Evolutionary conservation across 805 yeast genomes (phyloP).

Genomic region (Lipomyces oligophaga): DNA sequence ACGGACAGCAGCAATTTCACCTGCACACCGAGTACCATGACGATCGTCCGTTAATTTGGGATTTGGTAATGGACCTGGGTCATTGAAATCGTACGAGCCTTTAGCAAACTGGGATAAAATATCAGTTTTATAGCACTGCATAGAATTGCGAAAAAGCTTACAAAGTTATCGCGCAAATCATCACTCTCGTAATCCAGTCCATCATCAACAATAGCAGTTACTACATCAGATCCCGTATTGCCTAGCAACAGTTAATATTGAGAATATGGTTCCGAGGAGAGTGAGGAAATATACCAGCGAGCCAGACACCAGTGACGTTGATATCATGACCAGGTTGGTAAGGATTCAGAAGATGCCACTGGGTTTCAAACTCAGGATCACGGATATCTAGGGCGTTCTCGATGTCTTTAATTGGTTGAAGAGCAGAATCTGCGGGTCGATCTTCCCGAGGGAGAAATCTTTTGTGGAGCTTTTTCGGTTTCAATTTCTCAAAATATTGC

Average conservation of each 20-base stretch:
- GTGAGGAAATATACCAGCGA: slow-evolving; percentile 40
- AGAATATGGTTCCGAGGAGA: neutral
- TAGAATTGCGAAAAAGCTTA: slow-evolving; percentile 30
- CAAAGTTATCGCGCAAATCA: slow-evolving; percentile 63
- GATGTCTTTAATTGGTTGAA: slow-evolving; percentile 33
- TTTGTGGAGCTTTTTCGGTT: slow-evolving; percentile 14
- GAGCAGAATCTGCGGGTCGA: slow-evolving; percentile 32
- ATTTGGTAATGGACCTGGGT: slow-evolving; percentile 65
- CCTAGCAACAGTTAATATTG: slow-evolving; percentile 31
- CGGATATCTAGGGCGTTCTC: slow-evolving; percentile 55
- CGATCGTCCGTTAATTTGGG: slow-evolving; percentile 79
- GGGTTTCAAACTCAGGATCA: slow-evolving; percentile 79
- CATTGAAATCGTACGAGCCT: slow-evolving; percentile 95
- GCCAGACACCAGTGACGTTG: slow-evolving; percentile 84
- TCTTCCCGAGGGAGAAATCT: slow-evolving; percentile 6
- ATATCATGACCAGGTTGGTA: slow-evolving; percentile 75
- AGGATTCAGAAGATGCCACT: slow-evolving; percentile 90
- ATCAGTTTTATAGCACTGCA: neutral
- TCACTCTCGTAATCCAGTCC: slow-evolving; percentile 80
- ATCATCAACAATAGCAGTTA: slow-evolving; percentile 89
- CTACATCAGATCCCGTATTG: slow-evolving; percentile 75
- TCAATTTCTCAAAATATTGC: slow-evolving; percentile 15
- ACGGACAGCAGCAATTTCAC: slow-evolving; percentile 83
- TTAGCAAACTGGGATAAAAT: slow-evolving; percentile 37
- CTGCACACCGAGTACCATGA: slow-evolving; percentile 98